These are phyloP conservation scores for Euphorbia neoarborescens DNA, from an alignment of 441 rosid genomes.

Conservation along the genomic window DNA sequence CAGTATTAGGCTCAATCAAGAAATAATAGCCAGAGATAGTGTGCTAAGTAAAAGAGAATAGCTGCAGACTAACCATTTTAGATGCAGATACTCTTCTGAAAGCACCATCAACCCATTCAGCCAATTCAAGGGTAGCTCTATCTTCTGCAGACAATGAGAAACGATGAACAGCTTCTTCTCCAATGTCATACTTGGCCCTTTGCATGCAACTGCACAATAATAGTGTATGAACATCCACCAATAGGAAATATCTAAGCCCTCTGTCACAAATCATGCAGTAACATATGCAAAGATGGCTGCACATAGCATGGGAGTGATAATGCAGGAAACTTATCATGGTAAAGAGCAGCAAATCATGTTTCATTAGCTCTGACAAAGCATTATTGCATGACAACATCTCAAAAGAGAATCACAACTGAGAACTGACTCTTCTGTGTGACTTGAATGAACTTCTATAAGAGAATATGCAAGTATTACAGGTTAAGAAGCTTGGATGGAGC, in stretches of 20 bases:
- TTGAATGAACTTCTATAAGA: slow-evolving; percentile 20
- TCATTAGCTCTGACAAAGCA: slow-evolving; percentile 8
- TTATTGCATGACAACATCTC: slow-evolving; percentile 9
- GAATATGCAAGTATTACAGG: slow-evolving; percentile 52
- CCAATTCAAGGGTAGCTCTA: slow-evolving; percentile 92
- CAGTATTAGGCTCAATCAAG: slow-evolving; percentile 1
- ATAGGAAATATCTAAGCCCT: neutral
- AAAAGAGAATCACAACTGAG: slow-evolving; percentile 7
- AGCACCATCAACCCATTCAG: slow-evolving; percentile 93
- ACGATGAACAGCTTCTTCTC: slow-evolving; percentile 93
- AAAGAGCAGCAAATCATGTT: neutral
- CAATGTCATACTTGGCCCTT: slow-evolving; percentile 89
- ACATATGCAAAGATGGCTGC: neutral
- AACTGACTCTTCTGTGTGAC: slow-evolving; percentile 8
- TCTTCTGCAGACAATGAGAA: slow-evolving; percentile 96
- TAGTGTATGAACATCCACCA: slow-evolving; percentile 9
- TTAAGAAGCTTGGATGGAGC: slow-evolving; percentile 93
- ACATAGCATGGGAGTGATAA: neutral
- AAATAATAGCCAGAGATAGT: neutral
- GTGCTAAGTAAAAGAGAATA: slow-evolving; percentile 8
- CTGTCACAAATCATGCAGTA: neutral
- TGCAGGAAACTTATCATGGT: slow-evolving; percentile 11
- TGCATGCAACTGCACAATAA: slow-evolving; percentile 84
- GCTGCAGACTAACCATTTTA: slow-evolving; percentile 23
- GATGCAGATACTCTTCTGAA: slow-evolving; percentile 68